Evolutionary conservation across 352 stramenopile species (phyloP).

Genomic region (Aphanomyces astaci): DNA sequence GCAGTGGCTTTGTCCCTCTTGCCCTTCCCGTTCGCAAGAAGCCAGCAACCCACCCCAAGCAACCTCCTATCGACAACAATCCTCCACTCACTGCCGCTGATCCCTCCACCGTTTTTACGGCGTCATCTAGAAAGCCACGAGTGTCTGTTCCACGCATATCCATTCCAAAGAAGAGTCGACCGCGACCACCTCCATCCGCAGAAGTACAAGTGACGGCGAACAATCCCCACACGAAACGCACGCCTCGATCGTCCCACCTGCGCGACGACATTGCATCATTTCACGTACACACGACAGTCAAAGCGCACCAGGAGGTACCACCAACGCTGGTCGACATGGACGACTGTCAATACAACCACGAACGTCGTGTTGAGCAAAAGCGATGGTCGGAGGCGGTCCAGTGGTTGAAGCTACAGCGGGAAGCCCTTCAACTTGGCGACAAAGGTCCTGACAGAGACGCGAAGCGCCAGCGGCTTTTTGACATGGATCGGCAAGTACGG

Average conservation of each 20-base stretch:
- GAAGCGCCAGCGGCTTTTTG: constrained; percentile 3
- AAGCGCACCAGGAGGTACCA: neutral
- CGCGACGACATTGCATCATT: neutral
- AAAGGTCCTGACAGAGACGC: neutral
- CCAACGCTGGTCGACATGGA: neutral
- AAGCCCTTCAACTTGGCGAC: neutral
- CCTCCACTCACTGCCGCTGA: neutral
- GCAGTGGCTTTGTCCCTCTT: constrained; percentile 17
- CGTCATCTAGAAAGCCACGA: neutral
- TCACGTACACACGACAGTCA: neutral
- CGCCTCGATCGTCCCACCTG: neutral
- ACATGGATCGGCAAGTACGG: constrained; percentile 13
- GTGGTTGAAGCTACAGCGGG: constrained; percentile 13
- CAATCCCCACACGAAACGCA: constrained; percentile 3
- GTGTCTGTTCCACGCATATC: neutral
- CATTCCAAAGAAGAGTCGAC: neutral
- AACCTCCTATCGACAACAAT: neutral
- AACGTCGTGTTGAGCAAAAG: neutral
- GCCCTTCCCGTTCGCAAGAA: constrained; percentile 14
- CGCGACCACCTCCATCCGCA: neutral
- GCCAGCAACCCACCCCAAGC: neutral
- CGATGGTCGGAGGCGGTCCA: constrained; percentile 15
- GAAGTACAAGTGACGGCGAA: neutral
- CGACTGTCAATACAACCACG: neutral
- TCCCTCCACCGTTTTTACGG: neutral